Conservation (phyloP, 139 green algal genomes). For the Astrephomene gubernaculifera region DNA sequence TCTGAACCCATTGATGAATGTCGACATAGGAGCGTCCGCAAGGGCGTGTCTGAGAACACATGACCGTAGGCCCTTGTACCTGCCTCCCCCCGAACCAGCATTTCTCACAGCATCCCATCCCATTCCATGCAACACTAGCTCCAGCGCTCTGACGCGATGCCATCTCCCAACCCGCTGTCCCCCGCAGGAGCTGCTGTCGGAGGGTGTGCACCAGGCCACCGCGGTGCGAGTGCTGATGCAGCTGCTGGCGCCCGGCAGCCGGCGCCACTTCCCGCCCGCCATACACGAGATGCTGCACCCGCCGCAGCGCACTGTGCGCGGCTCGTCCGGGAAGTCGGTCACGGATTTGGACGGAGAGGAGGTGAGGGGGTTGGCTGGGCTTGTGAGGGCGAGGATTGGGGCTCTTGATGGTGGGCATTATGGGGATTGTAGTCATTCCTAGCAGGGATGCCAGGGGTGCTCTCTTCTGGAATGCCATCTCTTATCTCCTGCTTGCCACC, state of each 20-base stretch:
- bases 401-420: too few species aligned
- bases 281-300: constrained; percentile 68
- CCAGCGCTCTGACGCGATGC: too few species aligned
- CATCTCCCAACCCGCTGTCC: neutral
- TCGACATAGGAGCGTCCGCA: constrained; percentile 62
- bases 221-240: constrained; percentile 74
- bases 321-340: constrained; percentile 48
- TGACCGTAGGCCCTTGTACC: too few species aligned
- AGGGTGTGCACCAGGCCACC: constrained; percentile 64
- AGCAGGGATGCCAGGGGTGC: too few species aligned
- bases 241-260: constrained; percentile 75
- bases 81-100: neutral
- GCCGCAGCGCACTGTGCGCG: constrained; percentile 50
- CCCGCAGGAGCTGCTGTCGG: constrained; percentile 67
- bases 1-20: constrained; percentile 82
- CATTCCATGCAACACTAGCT: too few species aligned
- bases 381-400: neutral
- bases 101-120: neutral
- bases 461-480: too few species aligned
- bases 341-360: constrained; percentile 55
- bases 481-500: neutral
- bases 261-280: constrained; percentile 75
- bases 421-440: too few species aligned
- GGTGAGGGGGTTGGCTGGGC: constrained; percentile 38
- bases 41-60: constrained; percentile 62